Evolutionary conservation across 2,329 filamentous ascomycete species (phyloP).

Genomic region (Alternaria incomplexa): DNA sequence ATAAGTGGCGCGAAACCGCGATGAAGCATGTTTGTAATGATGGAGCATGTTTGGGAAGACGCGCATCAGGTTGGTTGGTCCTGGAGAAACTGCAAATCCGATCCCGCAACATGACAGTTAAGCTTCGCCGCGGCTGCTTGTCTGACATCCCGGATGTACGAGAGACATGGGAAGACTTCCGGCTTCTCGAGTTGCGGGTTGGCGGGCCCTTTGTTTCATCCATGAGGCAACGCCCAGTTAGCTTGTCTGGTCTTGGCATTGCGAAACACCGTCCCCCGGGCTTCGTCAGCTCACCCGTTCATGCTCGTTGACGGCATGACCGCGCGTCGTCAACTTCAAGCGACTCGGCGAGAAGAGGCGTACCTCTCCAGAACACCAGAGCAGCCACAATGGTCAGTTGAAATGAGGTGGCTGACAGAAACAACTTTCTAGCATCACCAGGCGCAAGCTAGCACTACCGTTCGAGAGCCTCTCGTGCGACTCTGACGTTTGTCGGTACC

Average conservation of each 20-base stretch:
- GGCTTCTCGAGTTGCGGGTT: constrained; percentile 13
- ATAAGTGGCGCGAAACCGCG: constrained; percentile 8
- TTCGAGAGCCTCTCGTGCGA: not conserved
- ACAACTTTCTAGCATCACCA: not conserved
- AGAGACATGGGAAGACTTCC: not conserved
- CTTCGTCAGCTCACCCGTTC: constrained; percentile 26
- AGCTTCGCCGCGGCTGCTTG: constrained; percentile 36
- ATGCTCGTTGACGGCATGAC: constrained; percentile 14
- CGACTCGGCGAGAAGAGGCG: not conserved
- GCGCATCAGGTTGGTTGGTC: constrained; percentile 5
- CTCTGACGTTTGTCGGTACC: constrained; percentile 4
- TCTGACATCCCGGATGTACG: constrained; percentile 25
- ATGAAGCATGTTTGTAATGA: constrained; percentile 6
- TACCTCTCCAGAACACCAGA: not conserved
- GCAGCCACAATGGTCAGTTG: not conserved
- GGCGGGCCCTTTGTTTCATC: constrained; percentile 25
- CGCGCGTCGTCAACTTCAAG: constrained; percentile 11
- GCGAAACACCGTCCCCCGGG: constrained; percentile 27
- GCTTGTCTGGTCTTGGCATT: constrained; percentile 32
- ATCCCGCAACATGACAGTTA: constrained; percentile 20
- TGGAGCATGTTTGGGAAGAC: constrained; percentile 10
- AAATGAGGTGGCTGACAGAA: constrained; percentile 2
- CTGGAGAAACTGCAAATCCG: constrained; percentile 1
- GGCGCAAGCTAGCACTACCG: not conserved
- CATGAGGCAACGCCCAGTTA: constrained; percentile 12